Evolutionary conservation across 2,329 filamentous ascomycete genomes (phyloP).

Genomic region (Aureobasidium sp.): DNA sequence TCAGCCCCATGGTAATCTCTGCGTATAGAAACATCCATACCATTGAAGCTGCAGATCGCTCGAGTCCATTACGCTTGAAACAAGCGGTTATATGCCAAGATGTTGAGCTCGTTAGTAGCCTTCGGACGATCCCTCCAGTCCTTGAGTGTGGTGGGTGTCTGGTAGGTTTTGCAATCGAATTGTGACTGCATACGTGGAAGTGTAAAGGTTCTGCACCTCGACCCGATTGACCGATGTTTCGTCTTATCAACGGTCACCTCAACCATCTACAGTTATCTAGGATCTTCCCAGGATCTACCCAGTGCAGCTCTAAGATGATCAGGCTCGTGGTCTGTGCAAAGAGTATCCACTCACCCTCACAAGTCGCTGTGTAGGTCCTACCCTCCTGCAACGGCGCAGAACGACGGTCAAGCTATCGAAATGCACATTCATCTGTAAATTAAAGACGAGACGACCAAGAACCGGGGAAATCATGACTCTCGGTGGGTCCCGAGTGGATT

Average conservation of each 20-base stretch:
- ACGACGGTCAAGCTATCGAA: background rate
- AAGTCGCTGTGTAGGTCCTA: background rate
- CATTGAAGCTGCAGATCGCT: background rate
- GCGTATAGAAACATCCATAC: background rate
- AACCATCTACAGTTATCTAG: constrained; percentile 7
- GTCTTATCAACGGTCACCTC: constrained; percentile 4
- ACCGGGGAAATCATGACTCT: background rate
- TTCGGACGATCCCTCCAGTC: background rate
- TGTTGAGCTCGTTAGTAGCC: background rate
- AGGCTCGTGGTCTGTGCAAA: background rate
- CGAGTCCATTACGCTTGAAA: background rate
- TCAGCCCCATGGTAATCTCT: background rate
- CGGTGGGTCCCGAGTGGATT: background rate
- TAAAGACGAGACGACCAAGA: background rate
- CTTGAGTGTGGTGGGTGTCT: background rate
- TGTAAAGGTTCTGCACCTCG: background rate
- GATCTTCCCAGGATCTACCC: background rate
- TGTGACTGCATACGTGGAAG: background rate
- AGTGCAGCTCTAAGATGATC: background rate
- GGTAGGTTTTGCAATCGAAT: background rate
- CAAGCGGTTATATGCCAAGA: background rate
- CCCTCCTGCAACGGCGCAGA: background rate
- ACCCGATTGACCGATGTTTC: constrained; percentile 1
- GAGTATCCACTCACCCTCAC: background rate
- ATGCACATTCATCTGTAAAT: background rate